phyloP scores from a whole-genome alignment of 1,284 basidiomycete species.

The Phylloporus sp. region DNA sequence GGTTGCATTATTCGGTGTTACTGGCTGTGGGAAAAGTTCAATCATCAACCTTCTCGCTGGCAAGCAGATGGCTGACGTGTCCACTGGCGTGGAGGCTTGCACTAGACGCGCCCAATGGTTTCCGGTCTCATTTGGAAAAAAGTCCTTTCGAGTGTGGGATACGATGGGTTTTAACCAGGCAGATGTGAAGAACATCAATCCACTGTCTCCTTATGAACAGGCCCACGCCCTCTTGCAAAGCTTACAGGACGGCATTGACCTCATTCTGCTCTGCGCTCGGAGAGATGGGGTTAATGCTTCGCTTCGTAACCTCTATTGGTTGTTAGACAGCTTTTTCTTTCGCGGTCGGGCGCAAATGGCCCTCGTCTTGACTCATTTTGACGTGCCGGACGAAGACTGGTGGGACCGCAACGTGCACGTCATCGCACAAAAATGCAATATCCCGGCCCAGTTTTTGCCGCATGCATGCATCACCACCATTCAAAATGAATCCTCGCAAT shows the following conservation, averaged over 20 bases:
- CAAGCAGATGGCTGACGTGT: slow-evolving; percentile 30
- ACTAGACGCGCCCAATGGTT: slow-evolving; percentile 40
- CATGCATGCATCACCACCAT: slow-evolving; percentile 37
- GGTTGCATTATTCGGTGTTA: slow-evolving; percentile 36
- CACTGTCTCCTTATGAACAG: slow-evolving; percentile 36
- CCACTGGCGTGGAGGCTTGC: slow-evolving; percentile 31
- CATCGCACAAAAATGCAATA: slow-evolving; percentile 30
- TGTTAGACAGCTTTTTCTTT: slow-evolving; percentile 36
- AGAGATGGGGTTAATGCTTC: slow-evolving; percentile 37
- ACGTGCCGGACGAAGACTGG: slow-evolving; percentile 31
- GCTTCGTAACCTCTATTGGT: slow-evolving; percentile 38
- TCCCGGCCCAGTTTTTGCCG: slow-evolving; percentile 26
- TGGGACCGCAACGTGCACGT: slow-evolving; percentile 34
- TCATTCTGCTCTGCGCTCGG: slow-evolving; percentile 35
- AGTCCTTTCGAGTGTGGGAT: slow-evolving; percentile 41
- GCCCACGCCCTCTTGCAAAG: slow-evolving; percentile 35
- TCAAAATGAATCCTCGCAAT: slow-evolving; percentile 7
- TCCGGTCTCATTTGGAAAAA: slow-evolving; percentile 29
- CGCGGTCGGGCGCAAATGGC: slow-evolving; percentile 41
- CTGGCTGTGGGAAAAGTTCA: slow-evolving; percentile 39
- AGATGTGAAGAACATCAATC: slow-evolving; percentile 25
- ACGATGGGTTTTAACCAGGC: slow-evolving; percentile 39
- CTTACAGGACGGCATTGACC: slow-evolving; percentile 35
- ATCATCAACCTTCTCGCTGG: slow-evolving; percentile 38
- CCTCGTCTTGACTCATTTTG: slow-evolving; percentile 48